Evolutionary conservation across 768 basidiomycete genomes (phyloP).

Genomic region (Scleroderma citrinum): DNA sequence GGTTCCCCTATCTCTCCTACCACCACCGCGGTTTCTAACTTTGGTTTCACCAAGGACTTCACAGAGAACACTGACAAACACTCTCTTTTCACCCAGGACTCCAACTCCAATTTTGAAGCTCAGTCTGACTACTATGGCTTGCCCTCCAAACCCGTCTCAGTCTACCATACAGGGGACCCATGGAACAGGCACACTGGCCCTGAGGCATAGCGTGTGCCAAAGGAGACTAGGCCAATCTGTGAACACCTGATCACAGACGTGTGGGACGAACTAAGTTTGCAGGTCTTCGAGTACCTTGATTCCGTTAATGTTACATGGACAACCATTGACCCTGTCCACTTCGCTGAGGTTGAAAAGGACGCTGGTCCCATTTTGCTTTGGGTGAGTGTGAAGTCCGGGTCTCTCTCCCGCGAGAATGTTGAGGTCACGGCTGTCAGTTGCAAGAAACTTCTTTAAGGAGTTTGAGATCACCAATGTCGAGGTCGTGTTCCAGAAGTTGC

Average conservation of each 20-base stretch:
- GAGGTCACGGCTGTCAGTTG: constrained; percentile 25
- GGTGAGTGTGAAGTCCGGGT: constrained; percentile 34
- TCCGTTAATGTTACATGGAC: constrained; percentile 28
- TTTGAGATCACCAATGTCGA: constrained; percentile 31
- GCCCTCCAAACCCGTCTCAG: constrained; percentile 19
- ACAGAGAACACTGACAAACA: constrained; percentile 10
- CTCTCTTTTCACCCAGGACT: constrained; percentile 13
- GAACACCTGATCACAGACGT: constrained; percentile 26
- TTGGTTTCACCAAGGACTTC: neutral
- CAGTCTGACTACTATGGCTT: constrained; percentile 26
- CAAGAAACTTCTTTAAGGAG: constrained; percentile 29
- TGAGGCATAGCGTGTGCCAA: constrained; percentile 10
- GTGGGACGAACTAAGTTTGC: constrained; percentile 26
- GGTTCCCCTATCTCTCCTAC: neutral
- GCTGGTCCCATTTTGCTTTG: constrained; percentile 32
- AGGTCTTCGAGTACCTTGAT: constrained; percentile 24
- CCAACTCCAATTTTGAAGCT: constrained; percentile 13
- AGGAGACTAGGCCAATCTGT: constrained; percentile 29
- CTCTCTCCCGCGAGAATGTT: constrained; percentile 25
- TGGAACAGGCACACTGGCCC: constrained; percentile 15
- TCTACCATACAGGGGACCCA: constrained; percentile 24
- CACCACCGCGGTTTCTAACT: neutral
- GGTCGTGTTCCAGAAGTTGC: constrained; percentile 32
- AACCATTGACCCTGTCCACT: constrained; percentile 30
- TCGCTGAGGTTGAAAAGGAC: constrained; percentile 21